Base-by-base conservation (phyloP, 2,329 filamentous ascomycete species). In the Truncatella angustata region DNA sequence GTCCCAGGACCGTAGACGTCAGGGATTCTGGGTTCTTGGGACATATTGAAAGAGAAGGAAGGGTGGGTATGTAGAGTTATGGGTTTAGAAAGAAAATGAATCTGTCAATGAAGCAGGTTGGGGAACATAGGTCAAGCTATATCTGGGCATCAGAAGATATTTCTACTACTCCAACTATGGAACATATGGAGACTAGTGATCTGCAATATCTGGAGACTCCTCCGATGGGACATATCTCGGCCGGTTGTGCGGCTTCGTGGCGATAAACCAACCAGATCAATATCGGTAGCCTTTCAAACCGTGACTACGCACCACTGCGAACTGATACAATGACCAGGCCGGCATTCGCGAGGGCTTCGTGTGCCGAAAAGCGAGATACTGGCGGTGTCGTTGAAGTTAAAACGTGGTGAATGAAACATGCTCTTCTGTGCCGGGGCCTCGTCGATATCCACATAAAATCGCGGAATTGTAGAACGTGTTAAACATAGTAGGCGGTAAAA, bases 1-100 rank as follows among this genome's bases (percentile, higher is more conserved):
- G 67, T 64, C 14, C 66, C 68, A 2, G 64, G 63, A 5, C 68
- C 66, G 53, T 70, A 69, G 36, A 62, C 56, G 35, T 64, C 59
- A 10, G 60, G 50, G 34, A 58, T 56, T 34, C 26, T 58, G 10
- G 45, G 20, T 34, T 56, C 50, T 30, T 54, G 53, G 11, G 58
- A 42, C 60, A 61, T 61, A 16, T 11, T 60, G 40, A 23, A 30
- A 14, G 26, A 21, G 32, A 24, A 39, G 44, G 24, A 32, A 28
- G 21, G n/a, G 28, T 24, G 40, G 24, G 24, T 30, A 24, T 20
- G 40, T 44, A 14, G 24, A 44, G 34, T 46, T 32, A 32, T 32
- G 28, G 7, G 28, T 32, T 32, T 32, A 14, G 28, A 14, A 32
- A 32, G 28, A 32, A 14, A 14, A 32, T 2, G 28, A 32, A 9